Percentiles rank a stretch among this genome's conserved stretches.
phyloP scores from a whole-genome alignment of 441 rosid genomes.

The Breynia disticha region DNA sequence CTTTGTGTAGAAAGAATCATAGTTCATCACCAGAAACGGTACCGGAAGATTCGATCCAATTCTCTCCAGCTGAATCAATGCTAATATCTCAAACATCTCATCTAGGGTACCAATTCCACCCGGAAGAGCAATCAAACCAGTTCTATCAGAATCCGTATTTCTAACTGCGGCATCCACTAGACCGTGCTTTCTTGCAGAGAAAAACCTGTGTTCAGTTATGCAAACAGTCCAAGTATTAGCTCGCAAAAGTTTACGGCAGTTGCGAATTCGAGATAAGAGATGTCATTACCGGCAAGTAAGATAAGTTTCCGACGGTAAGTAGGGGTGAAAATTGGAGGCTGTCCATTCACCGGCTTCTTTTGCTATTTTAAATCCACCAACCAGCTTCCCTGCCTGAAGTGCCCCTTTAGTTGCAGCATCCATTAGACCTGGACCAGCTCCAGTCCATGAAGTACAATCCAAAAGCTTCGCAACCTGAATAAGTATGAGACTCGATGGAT shows the following conservation, averaged over 20 bases:
- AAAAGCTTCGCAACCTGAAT: conserved; percentile 63
- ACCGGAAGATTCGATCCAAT: conserved; percentile 67
- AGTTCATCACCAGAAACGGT: conserved; percentile 81
- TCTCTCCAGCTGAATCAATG: conserved; percentile 69
- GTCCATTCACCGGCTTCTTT: conserved; percentile 92
- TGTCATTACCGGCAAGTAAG: conserved; percentile 70
- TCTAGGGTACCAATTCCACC: conserved; percentile 91
- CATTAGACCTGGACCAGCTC: conserved; percentile 95
- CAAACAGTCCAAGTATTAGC: background rate
- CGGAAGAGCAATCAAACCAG: conserved; percentile 73
- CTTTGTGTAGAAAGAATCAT: conserved; percentile 64
- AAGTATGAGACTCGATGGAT: background rate
- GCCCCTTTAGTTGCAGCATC: conserved; percentile 87
- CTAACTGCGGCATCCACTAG: conserved; percentile 71
- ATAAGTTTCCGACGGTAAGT: conserved; percentile 60
- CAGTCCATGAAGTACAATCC: conserved; percentile 87
- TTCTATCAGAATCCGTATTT: conserved; percentile 40
- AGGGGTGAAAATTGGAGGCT: conserved; percentile 71
- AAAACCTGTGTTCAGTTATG: conserved; percentile 43
- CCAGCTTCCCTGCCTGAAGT: conserved; percentile 59
- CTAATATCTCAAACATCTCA: conserved; percentile 76
- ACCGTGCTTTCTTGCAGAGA: conserved; percentile 92
- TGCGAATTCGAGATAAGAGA: background rate
- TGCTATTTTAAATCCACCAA: conserved; percentile 72
- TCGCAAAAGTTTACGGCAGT: background rate